phyloP scores from a whole-genome alignment of 106 monocot species.

The Dendrobium huoshanense region DNA sequence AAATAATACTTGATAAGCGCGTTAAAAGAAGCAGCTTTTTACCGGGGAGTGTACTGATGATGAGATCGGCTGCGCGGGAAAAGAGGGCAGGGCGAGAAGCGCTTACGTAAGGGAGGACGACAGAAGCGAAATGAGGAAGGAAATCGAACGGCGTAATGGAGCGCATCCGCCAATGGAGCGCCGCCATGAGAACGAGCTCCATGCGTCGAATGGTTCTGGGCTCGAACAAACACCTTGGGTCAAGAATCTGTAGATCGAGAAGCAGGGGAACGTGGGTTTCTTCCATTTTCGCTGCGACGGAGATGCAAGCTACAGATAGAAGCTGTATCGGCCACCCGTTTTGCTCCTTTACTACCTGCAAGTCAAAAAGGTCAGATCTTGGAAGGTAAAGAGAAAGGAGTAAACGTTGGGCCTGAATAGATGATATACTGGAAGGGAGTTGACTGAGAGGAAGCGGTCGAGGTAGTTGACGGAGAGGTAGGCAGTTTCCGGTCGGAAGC shows the following conservation, averaged over 20 bases:
- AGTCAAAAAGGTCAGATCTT: not conserved
- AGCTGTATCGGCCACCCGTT: constrained; percentile 62
- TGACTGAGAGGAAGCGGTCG: constrained; percentile 64
- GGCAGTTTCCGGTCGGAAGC: constrained; percentile 53
- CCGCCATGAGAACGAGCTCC: constrained; percentile 70
- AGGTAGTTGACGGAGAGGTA: constrained; percentile 74
- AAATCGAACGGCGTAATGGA: constrained; percentile 75
- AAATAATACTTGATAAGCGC: not conserved
- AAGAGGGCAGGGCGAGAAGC: constrained; percentile 8
- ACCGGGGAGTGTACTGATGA: constrained; percentile 51
- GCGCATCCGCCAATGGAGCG: constrained; percentile 71
- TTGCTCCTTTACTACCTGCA: not conserved
- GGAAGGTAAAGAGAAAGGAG: not conserved
- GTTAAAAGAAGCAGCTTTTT: constrained; percentile 1
- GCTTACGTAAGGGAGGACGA: not conserved
- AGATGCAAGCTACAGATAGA: constrained; percentile 68
- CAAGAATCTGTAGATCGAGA: constrained; percentile 44
- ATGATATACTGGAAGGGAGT: constrained; percentile 35
- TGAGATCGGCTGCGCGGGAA: constrained; percentile 37
- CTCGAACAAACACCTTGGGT: constrained; percentile 48
- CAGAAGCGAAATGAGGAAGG: constrained; percentile 31
- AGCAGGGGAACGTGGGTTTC: constrained; percentile 60
- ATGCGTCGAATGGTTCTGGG: constrained; percentile 45
- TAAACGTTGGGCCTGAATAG: not conserved
- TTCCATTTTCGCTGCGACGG: constrained; percentile 84